Conservation (phyloP, 2,329 filamentous ascomycete genomes). For the Trichoderma sp. region DNA sequence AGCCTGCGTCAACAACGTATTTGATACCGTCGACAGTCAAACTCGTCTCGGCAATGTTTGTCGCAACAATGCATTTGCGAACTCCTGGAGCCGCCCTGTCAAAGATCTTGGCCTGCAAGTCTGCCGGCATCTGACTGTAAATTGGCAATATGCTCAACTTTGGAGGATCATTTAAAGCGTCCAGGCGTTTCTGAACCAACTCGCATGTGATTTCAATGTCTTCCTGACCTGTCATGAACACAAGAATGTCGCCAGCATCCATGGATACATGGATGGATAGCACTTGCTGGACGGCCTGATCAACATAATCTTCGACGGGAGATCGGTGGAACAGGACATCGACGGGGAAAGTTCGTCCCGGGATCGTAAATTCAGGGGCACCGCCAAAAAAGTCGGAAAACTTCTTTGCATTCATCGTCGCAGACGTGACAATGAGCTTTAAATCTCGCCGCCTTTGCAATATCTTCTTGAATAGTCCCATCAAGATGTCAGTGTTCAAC, state of each 20-base stretch:
- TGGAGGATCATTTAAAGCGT: slow-evolving; percentile 88
- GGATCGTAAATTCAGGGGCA: slow-evolving; percentile 94
- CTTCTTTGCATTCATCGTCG: slow-evolving; percentile 96
- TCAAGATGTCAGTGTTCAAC: slow-evolving; percentile 93
- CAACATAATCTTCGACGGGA: slow-evolving; percentile 96
- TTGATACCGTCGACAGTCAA: slow-evolving; percentile 98
- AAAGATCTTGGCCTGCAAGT: slow-evolving; percentile 97
- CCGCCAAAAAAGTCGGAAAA: slow-evolving; percentile 97
- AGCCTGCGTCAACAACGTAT: slow-evolving; percentile 96
- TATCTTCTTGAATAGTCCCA: slow-evolving; percentile 98
- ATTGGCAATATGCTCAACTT: slow-evolving; percentile 95
- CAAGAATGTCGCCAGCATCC: slow-evolving; percentile 87
- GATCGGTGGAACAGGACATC: slow-evolving; percentile 95
- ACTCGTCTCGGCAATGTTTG: slow-evolving; percentile 97
- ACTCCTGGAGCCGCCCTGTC: slow-evolving; percentile 87
- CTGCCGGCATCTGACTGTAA: slow-evolving; percentile 99
- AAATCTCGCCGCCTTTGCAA: slow-evolving; percentile 84
- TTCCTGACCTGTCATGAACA: slow-evolving; percentile 99
- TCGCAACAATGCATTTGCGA: slow-evolving; percentile 96
- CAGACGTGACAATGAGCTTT: slow-evolving; percentile 96
- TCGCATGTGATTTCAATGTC: slow-evolving; percentile 98
- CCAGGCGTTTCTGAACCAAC: slow-evolving; percentile 81
- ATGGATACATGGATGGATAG: slow-evolving; percentile 96
- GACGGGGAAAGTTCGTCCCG: slow-evolving; percentile 93
- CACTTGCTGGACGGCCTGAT: slow-evolving; percentile 94